A percentile compares a stretch with the other conserved stretches of the same genome.
Conservation (phyloP, 257 asterid species). For the Fraxinus pennsylvanica region DNA sequence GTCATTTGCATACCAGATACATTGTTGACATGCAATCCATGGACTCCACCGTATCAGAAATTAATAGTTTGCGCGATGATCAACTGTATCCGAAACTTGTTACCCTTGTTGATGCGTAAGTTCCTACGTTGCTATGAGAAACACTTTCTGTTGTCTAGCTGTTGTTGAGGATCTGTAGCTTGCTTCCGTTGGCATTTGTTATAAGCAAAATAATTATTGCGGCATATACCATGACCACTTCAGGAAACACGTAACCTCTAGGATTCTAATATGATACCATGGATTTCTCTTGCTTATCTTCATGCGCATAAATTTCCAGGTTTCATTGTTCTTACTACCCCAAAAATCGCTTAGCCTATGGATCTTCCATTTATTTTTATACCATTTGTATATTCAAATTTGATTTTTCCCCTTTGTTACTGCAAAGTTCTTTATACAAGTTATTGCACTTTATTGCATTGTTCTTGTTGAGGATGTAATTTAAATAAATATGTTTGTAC, state of each 20-base stretch:
- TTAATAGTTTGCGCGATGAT: conserved; percentile 81
- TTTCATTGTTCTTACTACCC: neutral
- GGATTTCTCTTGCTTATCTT: neutral
- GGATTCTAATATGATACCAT: neutral
- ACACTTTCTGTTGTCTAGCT: conserved; percentile 7
- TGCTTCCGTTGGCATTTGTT: neutral
- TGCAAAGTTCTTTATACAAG: neutral
- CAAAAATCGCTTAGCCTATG: neutral
- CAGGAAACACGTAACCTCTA: neutral
- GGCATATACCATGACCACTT: neutral
- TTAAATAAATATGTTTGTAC: too few species aligned
- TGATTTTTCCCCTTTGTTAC: neutral
- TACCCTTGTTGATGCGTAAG: conserved; percentile 87
- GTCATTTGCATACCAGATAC: conserved; percentile 96
- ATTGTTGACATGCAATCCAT: conserved; percentile 99
- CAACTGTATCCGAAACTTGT: conserved; percentile 88
- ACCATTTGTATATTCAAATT: neutral
- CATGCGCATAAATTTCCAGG: neutral
- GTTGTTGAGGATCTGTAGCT: neutral
- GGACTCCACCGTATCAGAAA: conserved; percentile 97
- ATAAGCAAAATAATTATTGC: neutral
- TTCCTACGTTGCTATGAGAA: conserved; percentile 24
- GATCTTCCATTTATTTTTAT: neutral
- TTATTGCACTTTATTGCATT: neutral
- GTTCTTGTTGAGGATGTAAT: too few species aligned